Percentiles rank a stretch among this genome's conserved stretches.
Evolutionary conservation across 1,139 yeast species (phyloP).

Genomic region (Yamadazyma friedrichii): DNA sequence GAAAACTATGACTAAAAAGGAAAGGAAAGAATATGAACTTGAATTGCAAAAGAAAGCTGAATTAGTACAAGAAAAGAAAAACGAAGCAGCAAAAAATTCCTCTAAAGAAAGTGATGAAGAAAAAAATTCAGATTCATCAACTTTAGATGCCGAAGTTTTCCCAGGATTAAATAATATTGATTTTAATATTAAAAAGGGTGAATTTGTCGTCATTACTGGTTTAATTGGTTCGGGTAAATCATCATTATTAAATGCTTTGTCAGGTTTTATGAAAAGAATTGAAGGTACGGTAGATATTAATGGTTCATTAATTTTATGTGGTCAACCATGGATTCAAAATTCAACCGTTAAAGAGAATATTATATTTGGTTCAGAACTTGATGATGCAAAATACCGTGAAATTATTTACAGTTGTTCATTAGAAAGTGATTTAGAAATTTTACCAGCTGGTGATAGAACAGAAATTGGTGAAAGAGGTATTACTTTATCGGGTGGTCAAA

Average conservation of each 20-base stretch:
- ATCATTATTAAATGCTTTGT: slow-evolving; percentile 53
- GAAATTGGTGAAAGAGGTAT: slow-evolving; percentile 52
- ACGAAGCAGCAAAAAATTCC: slow-evolving; percentile 6
- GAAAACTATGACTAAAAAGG: slow-evolving; percentile 5
- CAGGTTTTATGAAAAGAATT: slow-evolving; percentile 53
- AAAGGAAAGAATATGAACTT: slow-evolving; percentile 11
- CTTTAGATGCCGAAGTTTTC: slow-evolving; percentile 7
- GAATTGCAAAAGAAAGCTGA: slow-evolving; percentile 12
- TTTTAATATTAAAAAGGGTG: slow-evolving; percentile 49
- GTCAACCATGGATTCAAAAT: slow-evolving; percentile 51
- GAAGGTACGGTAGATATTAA: slow-evolving; percentile 38
- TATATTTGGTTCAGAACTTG: slow-evolving; percentile 28
- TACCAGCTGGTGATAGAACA: slow-evolving; percentile 45
- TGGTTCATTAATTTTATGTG: slow-evolving; percentile 46
- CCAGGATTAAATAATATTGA: slow-evolving; percentile 29
- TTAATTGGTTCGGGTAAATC: slow-evolving; percentile 73
- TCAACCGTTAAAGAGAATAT: slow-evolving; percentile 42
- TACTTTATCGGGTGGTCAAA: slow-evolving; percentile 50
- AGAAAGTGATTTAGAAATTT: slow-evolving; percentile 33
- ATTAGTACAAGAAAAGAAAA: slow-evolving; percentile 10
- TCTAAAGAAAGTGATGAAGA: slow-evolving; percentile 7
- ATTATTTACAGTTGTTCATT: slow-evolving; percentile 38
- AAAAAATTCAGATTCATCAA: slow-evolving; percentile 5
- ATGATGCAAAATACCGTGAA: slow-evolving; percentile 25
- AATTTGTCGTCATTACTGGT: slow-evolving; percentile 71